These are phyloP conservation scores for Centaurea solstitialis DNA, from an alignment of 129 eudicot species.

Conservation along the genomic window DNA sequence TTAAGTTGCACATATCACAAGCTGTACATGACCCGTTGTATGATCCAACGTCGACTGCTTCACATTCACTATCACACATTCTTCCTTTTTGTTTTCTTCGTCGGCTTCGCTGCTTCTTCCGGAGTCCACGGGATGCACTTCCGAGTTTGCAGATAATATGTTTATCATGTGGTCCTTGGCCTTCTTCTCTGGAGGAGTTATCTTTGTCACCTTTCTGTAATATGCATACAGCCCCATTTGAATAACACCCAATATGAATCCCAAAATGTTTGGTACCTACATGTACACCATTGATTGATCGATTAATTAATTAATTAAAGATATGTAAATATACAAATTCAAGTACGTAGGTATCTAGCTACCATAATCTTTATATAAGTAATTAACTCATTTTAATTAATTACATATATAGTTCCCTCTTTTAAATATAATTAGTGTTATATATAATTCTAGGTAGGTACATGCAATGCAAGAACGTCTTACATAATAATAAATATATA, in stretches of 20 bases:
- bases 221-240: slow-evolving; percentile 70
- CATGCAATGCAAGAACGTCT: too few relatives aligned
- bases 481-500: too few relatives aligned
- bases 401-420: too few relatives aligned
- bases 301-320: not conserved
- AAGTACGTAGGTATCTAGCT: too few relatives aligned
- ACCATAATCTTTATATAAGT: too few relatives aligned
- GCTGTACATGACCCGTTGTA: not conserved
- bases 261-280: slow-evolving; percentile 80
- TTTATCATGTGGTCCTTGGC: slow-evolving; percentile 40
- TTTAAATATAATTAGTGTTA: too few relatives aligned
- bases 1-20: slow-evolving; percentile 24
- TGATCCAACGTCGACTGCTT: not conserved
- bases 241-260: slow-evolving; percentile 63
- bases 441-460: too few relatives aligned
- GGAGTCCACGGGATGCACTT: slow-evolving; percentile 52
- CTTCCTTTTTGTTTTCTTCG: not conserved
- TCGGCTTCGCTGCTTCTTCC: slow-evolving; percentile 28
- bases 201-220: slow-evolving; percentile 34
- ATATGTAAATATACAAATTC: too few relatives aligned
- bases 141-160: slow-evolving; percentile 40
- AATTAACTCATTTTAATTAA: too few relatives aligned
- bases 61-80: not conserved
- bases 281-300: not conserved
- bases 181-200: slow-evolving; percentile 20